Percentiles rank a stretch among this genome's conserved stretches.
Conservation (phyloP, 805 yeast genomes). For the Schizosaccharomyces lindneri region DNA sequence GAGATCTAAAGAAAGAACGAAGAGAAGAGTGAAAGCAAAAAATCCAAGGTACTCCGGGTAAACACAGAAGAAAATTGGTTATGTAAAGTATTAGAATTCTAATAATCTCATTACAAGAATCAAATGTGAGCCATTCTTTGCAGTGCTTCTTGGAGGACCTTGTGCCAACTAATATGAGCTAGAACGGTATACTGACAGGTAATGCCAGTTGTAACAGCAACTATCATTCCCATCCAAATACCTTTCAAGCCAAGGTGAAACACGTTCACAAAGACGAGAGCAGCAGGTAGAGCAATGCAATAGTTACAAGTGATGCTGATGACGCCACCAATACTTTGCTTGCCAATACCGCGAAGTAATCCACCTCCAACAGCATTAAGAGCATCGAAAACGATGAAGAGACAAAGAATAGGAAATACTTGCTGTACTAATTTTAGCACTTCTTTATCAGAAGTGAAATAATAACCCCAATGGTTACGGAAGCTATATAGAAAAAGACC, state of each 20-base stretch:
- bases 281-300: constrained; percentile 48
- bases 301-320: constrained; percentile 48
- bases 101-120: neutral
- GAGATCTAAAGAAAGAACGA: too few relatives aligned
- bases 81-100: too few relatives aligned
- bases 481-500: constrained; percentile 25
- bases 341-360: constrained; percentile 63
- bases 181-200: neutral
- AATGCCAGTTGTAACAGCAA: neutral
- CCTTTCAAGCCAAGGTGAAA: neutral
- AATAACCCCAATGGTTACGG: constrained; percentile 24
- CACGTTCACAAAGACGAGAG: constrained; percentile 23
- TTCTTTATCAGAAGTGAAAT: constrained; percentile 36
- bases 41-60: too few relatives aligned
- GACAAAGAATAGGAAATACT: constrained; percentile 36
- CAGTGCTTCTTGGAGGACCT: neutral
- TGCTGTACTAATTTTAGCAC: constrained; percentile 27
- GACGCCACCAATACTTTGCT: constrained; percentile 53
- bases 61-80: too few relatives aligned
- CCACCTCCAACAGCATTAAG: constrained; percentile 57
- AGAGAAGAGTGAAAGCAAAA: too few relatives aligned
- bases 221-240: neutral
- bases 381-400: constrained; percentile 47
- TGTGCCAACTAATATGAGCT: neutral
- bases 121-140: neutral